A percentile compares a stretch with the other conserved stretches of the same genome.
Evolutionary conservation across 208 protist genomes (phyloP).

Genomic region (Trypanosoma lewisi): DNA sequence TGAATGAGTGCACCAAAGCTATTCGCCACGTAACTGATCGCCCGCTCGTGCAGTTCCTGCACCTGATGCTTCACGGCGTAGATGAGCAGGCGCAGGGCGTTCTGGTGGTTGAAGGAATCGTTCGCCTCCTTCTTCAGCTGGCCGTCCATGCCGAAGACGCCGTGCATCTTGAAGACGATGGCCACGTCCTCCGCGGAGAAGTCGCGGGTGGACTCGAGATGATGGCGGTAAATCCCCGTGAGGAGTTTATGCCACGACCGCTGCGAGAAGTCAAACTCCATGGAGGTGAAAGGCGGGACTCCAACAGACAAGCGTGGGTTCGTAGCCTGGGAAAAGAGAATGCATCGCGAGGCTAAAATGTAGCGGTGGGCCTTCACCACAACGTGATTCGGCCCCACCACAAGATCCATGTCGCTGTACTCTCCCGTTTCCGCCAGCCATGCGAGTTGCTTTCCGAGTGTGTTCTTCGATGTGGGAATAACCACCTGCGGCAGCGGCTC

Average conservation of each 20-base stretch:
- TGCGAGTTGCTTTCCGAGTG: conserved; percentile 73
- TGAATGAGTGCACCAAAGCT: conserved; percentile 66
- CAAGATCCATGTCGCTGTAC: conserved; percentile 84
- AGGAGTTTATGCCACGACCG: conserved; percentile 83
- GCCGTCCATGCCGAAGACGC: conserved; percentile 77
- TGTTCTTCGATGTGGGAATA: conserved; percentile 69
- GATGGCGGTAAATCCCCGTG: conserved; percentile 67
- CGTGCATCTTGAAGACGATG: conserved; percentile 84
- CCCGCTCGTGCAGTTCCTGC: conserved; percentile 73
- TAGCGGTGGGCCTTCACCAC: conserved; percentile 72
- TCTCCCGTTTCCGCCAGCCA: conserved; percentile 80
- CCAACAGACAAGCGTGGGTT: conserved; percentile 45
- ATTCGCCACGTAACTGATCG: conserved; percentile 59
- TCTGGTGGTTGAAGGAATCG: conserved; percentile 63
- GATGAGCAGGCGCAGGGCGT: conserved; percentile 78
- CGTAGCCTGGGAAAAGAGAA: conserved; percentile 71
- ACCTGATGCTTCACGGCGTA: conserved; percentile 85
- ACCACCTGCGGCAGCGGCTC: conserved; percentile 64
- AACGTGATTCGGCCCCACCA: conserved; percentile 71
- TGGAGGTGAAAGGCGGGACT: conserved; percentile 46
- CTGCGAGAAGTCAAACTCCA: conserved; percentile 84
- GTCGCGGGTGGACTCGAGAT: conserved; percentile 64
- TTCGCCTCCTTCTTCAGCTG: conserved; percentile 83
- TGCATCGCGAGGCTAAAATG: conserved; percentile 82
- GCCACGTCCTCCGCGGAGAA: conserved; percentile 83